Evolutionary conservation across 2,329 filamentous ascomycete species (phyloP).

Genomic region (Fusarium zealandicum): DNA sequence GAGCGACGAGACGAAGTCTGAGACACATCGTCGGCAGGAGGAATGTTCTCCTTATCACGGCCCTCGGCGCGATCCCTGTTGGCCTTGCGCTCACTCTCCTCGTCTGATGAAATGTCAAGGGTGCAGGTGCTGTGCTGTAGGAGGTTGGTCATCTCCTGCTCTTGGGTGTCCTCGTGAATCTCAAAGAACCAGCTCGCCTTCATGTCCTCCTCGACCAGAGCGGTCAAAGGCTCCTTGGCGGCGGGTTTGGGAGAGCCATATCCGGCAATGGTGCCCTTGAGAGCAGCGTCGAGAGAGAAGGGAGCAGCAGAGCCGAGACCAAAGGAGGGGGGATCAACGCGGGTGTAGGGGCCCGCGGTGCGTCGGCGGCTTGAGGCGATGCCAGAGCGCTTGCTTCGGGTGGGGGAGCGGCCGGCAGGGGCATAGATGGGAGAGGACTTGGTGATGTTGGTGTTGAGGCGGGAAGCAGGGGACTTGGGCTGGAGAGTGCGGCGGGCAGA

Average conservation of each 20-base stretch:
- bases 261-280: constrained; percentile 75
- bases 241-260: constrained; percentile 56
- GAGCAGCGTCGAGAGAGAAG: constrained; percentile 85
- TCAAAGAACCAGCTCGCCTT: constrained; percentile 86
- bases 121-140: constrained; percentile 89
- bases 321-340: constrained; percentile 75
- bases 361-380: constrained; percentile 74
- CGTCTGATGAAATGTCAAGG: constrained; percentile 89
- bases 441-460: constrained; percentile 52
- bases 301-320: constrained; percentile 63
- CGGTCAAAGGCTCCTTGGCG: constrained; percentile 35
- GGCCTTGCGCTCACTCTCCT: constrained; percentile 69
- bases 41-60: constrained; percentile 91
- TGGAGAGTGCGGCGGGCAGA: constrained; percentile 55
- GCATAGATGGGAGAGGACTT: constrained; percentile 66
- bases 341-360: constrained; percentile 67
- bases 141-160: constrained; percentile 90
- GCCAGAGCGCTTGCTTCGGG: constrained; percentile 70
- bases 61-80: constrained; percentile 62
- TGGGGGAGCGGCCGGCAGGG: constrained; percentile 83
- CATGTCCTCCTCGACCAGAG: constrained; percentile 55
- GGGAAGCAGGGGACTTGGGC: constrained; percentile 60
- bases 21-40: constrained; percentile 72
- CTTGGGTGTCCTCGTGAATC: constrained; percentile 90
- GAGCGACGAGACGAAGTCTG: constrained; percentile 57